Evolutionary conservation across 495 filamentous ascomycete species (phyloP).

Genomic region (Poronia punctata): DNA sequence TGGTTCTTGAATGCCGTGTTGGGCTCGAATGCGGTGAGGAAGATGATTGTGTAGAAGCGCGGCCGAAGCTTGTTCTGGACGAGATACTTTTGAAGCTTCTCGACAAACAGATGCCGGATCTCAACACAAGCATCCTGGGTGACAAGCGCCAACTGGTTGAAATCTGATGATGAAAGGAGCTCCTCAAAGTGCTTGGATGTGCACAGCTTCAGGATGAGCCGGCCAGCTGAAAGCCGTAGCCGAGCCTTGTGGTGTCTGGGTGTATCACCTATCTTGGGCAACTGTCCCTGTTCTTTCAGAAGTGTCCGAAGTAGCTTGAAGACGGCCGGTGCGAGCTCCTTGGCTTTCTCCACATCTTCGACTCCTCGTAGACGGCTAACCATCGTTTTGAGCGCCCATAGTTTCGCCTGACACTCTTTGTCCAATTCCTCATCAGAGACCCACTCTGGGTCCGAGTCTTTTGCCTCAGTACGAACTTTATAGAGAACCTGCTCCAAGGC

Average conservation of each 20-base stretch:
- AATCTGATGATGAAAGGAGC: conserved; percentile 61
- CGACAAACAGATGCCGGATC: conserved; percentile 71
- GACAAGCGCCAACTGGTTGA: conserved; percentile 71
- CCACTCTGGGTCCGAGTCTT: conserved; percentile 53
- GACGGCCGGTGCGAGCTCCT: conserved; percentile 58
- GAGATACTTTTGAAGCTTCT: conserved; percentile 81
- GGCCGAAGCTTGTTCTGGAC: conserved; percentile 57
- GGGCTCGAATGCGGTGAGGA: conserved; percentile 88
- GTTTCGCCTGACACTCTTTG: conserved; percentile 76
- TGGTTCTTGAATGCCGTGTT: conserved; percentile 56
- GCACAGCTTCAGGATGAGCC: conserved; percentile 78
- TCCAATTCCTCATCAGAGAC: conserved; percentile 61
- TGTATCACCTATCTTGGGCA: conserved; percentile 66
- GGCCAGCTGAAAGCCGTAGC: conserved; percentile 74
- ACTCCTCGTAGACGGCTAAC: conserved; percentile 76
- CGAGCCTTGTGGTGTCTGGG: conserved; percentile 67
- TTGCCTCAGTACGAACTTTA: conserved; percentile 52
- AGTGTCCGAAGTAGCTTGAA: conserved; percentile 73
- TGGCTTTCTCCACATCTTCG: conserved; percentile 52
- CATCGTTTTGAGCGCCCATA: conserved; percentile 80
- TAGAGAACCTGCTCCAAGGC: conserved; percentile 69
- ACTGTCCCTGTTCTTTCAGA: conserved; percentile 66
- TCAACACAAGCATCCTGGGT: conserved; percentile 68
- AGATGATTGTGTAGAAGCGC: conserved; percentile 82
- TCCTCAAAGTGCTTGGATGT: conserved; percentile 65